Percentiles rank a stretch among this genome's conserved stretches.
phyloP scores from a whole-genome alignment of 345 rosid genomes.

The Toxicodendron radicans region DNA sequence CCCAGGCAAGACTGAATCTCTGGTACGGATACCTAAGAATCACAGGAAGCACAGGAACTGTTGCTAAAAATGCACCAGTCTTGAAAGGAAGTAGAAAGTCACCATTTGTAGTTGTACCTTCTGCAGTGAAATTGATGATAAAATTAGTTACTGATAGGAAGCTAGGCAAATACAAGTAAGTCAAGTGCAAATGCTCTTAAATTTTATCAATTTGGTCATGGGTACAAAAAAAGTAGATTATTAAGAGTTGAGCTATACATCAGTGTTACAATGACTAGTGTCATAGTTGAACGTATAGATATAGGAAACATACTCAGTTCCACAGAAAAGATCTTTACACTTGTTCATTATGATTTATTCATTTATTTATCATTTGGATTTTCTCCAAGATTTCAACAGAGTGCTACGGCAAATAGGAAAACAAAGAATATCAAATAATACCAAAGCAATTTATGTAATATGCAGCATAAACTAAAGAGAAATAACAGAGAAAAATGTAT shows the following conservation, averaged over 20 bases:
- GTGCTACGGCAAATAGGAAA: too few species aligned
- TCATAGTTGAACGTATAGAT: not conserved
- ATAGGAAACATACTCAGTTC: not conserved
- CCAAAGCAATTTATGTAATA: conserved; percentile 4
- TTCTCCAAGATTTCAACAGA: not conserved
- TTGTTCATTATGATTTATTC: not conserved
- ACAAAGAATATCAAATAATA: not conserved
- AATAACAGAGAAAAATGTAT: conserved; percentile 2
- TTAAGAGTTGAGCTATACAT: conserved; percentile 44
- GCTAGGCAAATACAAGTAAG: conserved; percentile 16
- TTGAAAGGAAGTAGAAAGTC: conserved; percentile 88
- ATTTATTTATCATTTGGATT: not conserved
- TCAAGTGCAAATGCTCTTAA: not conserved
- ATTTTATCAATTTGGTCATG: conserved; percentile 22
- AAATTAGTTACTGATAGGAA: conserved; percentile 12
- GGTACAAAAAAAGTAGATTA: too few species aligned
- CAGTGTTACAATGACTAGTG: not conserved
- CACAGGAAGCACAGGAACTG: conserved; percentile 86
- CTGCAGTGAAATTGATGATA: conserved; percentile 43
- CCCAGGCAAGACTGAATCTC: conserved; percentile 97
- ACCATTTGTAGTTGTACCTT: conserved; percentile 99
- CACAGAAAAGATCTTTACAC: not conserved
- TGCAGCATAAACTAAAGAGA: conserved; percentile 5
- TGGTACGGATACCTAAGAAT: conserved; percentile 80
- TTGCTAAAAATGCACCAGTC: conserved; percentile 95